Base-by-base conservation (phyloP, 768 basidiomycete species). In the Suillus bovinus region DNA sequence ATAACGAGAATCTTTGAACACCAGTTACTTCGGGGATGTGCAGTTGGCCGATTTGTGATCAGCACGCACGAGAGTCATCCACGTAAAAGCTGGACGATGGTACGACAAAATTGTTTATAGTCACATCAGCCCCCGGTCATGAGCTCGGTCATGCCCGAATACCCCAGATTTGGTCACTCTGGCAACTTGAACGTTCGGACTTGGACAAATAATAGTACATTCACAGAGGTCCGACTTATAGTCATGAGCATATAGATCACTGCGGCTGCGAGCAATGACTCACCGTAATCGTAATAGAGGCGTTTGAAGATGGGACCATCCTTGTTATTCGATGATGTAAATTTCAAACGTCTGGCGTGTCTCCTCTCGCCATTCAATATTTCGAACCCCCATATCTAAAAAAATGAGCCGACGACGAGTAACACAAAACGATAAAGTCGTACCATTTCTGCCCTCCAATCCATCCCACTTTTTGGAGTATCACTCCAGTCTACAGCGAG, bases 391-490 rank as follows among this genome's bases (percentile, higher is more conserved):
- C 89, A 91, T 2, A 73, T 74, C 81, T 81, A 36, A 34, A 61
- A 13, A 53, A 22, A 50, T 33, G 6, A 29, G 31, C 52, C 52
- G 58, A 57, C 34, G 58, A 54, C 36, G 47, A 63, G 58, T 36
- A 36, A 42, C 7, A 36, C 33, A 20, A 38, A 29, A 24, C 6
- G 60, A 52, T 24, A 24, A 53, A 29, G 29, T 47, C 66, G 76
- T 61, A 88, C 90, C 82, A 90, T 88, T 46, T 85, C 72, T 2
- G 80, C 86, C 63, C 76, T 82, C 91, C 91, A 93, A 4, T 77
- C 79, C n/a, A 66, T 79, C 1, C 76, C 78, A 67, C 84, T 89
- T 80, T 87, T 89, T 6, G 77, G 74, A 2, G 88, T 87, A 59
- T 90, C 81, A 68, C 86, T 90, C 72, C 83, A 77, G 27, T 82